Percentiles rank a stretch among this genome's conserved stretches.
phyloP scores from a whole-genome alignment of 2,329 filamentous ascomycete species.

The Phoma sp. region DNA sequence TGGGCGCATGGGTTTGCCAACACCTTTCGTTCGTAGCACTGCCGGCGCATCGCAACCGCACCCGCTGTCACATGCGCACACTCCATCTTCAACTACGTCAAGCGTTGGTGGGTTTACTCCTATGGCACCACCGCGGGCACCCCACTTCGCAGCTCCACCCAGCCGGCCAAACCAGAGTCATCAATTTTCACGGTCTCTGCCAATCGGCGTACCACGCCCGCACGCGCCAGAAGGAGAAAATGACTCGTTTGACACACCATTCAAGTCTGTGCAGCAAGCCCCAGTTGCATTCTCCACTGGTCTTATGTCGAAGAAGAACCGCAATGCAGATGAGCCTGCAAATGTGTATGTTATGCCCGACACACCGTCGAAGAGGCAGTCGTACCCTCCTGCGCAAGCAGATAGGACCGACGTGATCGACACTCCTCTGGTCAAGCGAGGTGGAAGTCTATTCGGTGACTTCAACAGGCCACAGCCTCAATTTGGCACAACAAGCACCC shows the following conservation, averaged over 20 bases:
- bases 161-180: slow-evolving; percentile 28
- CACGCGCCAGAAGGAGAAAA: slow-evolving; percentile 55
- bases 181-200: slow-evolving; percentile 76
- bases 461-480: slow-evolving; percentile 71
- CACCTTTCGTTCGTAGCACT: slow-evolving; percentile 32
- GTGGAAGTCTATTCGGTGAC: slow-evolving; percentile 66
- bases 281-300: slow-evolving; percentile 85
- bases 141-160: slow-evolving; percentile 30
- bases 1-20: slow-evolving; percentile 33
- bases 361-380: slow-evolving; percentile 93
- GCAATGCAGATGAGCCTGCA: slow-evolving; percentile 70
- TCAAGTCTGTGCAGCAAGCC: slow-evolving; percentile 74
- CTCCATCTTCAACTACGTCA: slow-evolving; percentile 84
- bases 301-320: slow-evolving; percentile 92
- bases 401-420: slow-evolving; percentile 43
- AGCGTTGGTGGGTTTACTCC: slow-evolving; percentile 70
- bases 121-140: slow-evolving; percentile 52
- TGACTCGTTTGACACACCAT: slow-evolving; percentile 75
- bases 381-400: slow-evolving; percentile 68
- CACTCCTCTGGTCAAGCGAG: slow-evolving; percentile 51
- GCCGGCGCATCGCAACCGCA: slow-evolving; percentile 61
- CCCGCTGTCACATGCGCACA: slow-evolving; percentile 85
- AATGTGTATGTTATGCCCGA: slow-evolving; percentile 78
- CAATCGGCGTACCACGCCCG: slow-evolving; percentile 68
- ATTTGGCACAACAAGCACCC: slow-evolving; percentile 81